Evolutionary conservation across 345 rosid genomes (phyloP).

Genomic region (Camelina hispida): DNA sequence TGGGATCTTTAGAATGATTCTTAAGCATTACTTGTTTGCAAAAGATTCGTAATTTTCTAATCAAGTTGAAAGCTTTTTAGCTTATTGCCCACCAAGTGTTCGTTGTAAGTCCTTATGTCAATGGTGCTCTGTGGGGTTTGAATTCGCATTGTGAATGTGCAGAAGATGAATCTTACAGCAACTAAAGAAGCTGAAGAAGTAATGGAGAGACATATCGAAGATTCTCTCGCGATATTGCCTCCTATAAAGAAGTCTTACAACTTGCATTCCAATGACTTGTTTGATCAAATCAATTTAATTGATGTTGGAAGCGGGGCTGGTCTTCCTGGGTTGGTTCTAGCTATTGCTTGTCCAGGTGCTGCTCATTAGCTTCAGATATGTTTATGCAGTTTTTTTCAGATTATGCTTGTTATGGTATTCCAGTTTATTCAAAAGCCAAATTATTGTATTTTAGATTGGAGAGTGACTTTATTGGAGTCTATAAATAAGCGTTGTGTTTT

Average conservation of each 20-base stretch:
- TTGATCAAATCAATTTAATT: slow-evolving; percentile 55
- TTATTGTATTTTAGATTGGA: slow-evolving; percentile 60
- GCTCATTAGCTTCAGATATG: neutral
- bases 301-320: slow-evolving; percentile 94
- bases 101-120: neutral
- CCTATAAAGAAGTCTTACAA: slow-evolving; percentile 55
- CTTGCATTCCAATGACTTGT: slow-evolving; percentile 48
- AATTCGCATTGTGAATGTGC: slow-evolving; percentile 32
- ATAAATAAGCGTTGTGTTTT: slow-evolving; percentile 83
- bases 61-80: neutral
- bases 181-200: slow-evolving; percentile 66
- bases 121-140: neutral
- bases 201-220: slow-evolving; percentile 87
- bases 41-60: neutral
- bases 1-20: neutral
- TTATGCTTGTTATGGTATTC: neutral
- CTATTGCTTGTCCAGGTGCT: slow-evolving; percentile 78
- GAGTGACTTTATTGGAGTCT: slow-evolving; percentile 85
- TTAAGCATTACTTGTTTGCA: neutral
- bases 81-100: slow-evolving; percentile 6
- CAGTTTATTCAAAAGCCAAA: slow-evolving; percentile 3
- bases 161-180: slow-evolving; percentile 92
- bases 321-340: slow-evolving; percentile 88
- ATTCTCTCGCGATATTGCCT: slow-evolving; percentile 79
- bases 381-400: neutral